A percentile compares a stretch with the other conserved stretches of the same genome.
Evolutionary conservation across 495 filamentous ascomycete species (phyloP).

Genomic region (Achaetomiella virescens): DNA sequence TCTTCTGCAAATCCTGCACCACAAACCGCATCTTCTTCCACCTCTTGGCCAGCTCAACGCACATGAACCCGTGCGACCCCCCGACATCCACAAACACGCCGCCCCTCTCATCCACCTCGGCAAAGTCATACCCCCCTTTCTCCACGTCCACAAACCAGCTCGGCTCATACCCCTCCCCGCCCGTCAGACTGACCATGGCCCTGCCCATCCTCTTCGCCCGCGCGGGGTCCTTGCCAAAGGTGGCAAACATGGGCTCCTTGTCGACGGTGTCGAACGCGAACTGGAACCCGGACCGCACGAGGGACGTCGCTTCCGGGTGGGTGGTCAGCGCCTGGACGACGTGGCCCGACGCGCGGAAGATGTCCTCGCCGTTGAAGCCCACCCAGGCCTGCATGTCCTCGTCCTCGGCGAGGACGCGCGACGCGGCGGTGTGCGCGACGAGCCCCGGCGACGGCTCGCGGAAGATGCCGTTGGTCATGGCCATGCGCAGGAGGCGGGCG

Average conservation of each 20-base stretch:
- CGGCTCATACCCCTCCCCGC: slow-evolving; percentile 46
- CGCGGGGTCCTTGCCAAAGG: slow-evolving; percentile 40
- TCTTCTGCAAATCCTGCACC: slow-evolving; percentile 51
- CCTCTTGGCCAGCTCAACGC: slow-evolving; percentile 39
- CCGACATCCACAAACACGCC: slow-evolving; percentile 51
- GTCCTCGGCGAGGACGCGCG: slow-evolving; percentile 40
- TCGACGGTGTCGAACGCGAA: slow-evolving; percentile 42
- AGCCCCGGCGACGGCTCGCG: slow-evolving; percentile 42
- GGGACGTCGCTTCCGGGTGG: slow-evolving; percentile 36
- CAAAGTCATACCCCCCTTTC: slow-evolving; percentile 39
- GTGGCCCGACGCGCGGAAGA: slow-evolving; percentile 41
- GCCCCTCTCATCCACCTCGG: slow-evolving; percentile 31
- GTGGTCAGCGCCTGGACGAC: slow-evolving; percentile 33
- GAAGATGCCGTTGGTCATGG: slow-evolving; percentile 54
- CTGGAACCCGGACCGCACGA: slow-evolving; percentile 43
- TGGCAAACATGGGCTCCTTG: slow-evolving; percentile 46
- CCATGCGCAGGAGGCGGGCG: slow-evolving; percentile 48
- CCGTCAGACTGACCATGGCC: slow-evolving; percentile 46
- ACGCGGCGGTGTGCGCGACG: slow-evolving; percentile 49
- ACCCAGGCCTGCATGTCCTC: slow-evolving; percentile 42
- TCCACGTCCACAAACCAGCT: slow-evolving; percentile 36
- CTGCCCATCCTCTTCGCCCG: slow-evolving; percentile 45
- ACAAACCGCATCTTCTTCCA: slow-evolving; percentile 48
- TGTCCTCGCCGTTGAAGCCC: slow-evolving; percentile 46
- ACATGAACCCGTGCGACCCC: slow-evolving; percentile 50